phyloP scores from a whole-genome alignment of 768 basidiomycete genomes.

The Cystofilobasidium ferigula region DNA sequence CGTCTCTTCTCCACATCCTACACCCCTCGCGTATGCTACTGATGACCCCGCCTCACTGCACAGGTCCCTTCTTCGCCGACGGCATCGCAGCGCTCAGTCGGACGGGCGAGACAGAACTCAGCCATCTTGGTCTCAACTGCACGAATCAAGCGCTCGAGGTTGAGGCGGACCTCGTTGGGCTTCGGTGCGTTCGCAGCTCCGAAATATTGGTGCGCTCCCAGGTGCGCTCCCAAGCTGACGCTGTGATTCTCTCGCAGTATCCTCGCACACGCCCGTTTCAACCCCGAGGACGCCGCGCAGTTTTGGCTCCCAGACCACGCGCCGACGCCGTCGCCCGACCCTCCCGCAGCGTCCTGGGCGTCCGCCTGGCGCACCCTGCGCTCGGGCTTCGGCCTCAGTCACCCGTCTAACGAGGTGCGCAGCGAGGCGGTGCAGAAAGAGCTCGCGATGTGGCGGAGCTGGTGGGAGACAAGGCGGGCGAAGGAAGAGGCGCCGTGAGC shows the following conservation, averaged over 20 bases:
- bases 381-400: conserved; percentile 6
- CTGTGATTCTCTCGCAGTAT: conserved; percentile 46
- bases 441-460: conserved; percentile 1
- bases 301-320: conserved; percentile 52
- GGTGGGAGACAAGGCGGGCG: background rate
- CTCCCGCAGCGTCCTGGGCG: background rate
- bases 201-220: too few relatives aligned
- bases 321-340: background rate
- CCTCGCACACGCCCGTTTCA: conserved; percentile 84
- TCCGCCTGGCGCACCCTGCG: background rate
- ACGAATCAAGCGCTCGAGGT: conserved; percentile 73
- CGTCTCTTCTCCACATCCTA: background rate
- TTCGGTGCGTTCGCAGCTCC: conserved; percentile 49
- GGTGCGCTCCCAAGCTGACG: conserved; percentile 4
- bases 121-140: conserved; percentile 45
- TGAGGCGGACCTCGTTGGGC: conserved; percentile 83
- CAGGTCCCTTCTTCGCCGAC: conserved; percentile 90
- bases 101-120: conserved; percentile 48
- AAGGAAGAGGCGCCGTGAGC: background rate
- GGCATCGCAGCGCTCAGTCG: conserved; percentile 72
- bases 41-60: conserved; percentile 40
- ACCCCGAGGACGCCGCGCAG: conserved; percentile 64
- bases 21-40: background rate
- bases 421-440: conserved; percentile 13
- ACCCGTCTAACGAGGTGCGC: conserved; percentile 13